These are phyloP conservation scores for Boletus insuetus DNA, from an alignment of 768 basidiomycete species.

Conservation along the genomic window DNA sequence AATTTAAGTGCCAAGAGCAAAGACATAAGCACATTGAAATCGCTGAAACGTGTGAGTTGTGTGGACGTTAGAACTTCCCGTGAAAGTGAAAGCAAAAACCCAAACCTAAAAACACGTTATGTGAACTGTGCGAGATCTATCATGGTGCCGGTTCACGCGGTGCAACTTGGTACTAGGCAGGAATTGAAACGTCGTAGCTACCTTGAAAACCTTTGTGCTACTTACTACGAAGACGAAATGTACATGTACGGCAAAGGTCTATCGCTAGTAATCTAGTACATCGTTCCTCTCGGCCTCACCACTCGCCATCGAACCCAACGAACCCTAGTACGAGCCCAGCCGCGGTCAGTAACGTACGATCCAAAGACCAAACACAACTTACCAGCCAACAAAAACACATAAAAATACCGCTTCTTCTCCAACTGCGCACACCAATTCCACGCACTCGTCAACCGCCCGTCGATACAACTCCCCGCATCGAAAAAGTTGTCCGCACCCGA, in stretches of 20 bases:
- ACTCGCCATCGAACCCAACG: conserved; percentile 82
- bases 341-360: not conserved
- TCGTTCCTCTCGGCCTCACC: conserved; percentile 41
- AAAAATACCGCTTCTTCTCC: conserved; percentile 86
- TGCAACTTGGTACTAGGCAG: too few relatives aligned
- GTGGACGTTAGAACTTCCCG: too few relatives aligned
- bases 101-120: too few relatives aligned
- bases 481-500: conserved; percentile 91
- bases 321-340: conserved; percentile 53
- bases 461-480: conserved; percentile 83
- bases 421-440: conserved; percentile 90
- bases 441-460: conserved; percentile 82
- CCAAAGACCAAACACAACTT: conserved; percentile 18
- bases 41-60: too few relatives aligned
- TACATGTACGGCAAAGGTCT: not conserved
- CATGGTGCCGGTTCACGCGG: too few relatives aligned
- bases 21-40: too few relatives aligned
- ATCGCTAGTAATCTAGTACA: not conserved
- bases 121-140: too few relatives aligned
- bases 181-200: too few relatives aligned
- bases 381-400: conserved; percentile 75
- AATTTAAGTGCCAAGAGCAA: too few relatives aligned
- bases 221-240: not conserved
- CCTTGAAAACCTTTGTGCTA: too few relatives aligned
- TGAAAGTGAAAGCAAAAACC: too few relatives aligned